Evolutionary conservation across 345 rosid species (phyloP).

Genomic region (Sonneratia caseolaris): DNA sequence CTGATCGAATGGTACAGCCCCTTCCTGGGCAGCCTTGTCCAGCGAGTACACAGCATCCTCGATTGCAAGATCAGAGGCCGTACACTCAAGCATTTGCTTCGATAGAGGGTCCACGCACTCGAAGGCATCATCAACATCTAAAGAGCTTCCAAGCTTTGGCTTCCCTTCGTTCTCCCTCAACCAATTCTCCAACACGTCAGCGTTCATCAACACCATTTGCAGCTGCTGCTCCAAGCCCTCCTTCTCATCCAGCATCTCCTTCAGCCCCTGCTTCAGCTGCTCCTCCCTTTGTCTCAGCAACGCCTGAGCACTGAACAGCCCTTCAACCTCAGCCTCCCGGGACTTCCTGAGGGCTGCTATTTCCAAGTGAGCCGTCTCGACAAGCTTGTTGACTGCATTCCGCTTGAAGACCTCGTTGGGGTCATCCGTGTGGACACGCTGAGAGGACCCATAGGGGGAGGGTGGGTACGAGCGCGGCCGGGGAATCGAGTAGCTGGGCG

Average conservation of each 20-base stretch:
- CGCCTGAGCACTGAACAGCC: conserved; percentile 53
- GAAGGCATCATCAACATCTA: conserved; percentile 49
- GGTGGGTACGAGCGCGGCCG: conserved; percentile 42
- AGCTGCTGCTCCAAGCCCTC: conserved; percentile 74
- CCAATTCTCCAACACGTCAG: conserved; percentile 60
- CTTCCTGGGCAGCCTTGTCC: conserved; percentile 71
- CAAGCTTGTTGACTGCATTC: conserved; percentile 61
- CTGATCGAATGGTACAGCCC: conserved; percentile 60
- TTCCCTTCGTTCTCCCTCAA: conserved; percentile 54
- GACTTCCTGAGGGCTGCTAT: conserved; percentile 42
- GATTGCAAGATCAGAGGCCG: conserved; percentile 67
- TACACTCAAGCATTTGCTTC: conserved; percentile 72
- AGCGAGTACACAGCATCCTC: conserved; percentile 72
- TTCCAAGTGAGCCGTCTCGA: conserved; percentile 58
- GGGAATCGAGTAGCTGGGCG: conserved; percentile 12
- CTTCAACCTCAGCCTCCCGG: conserved; percentile 76
- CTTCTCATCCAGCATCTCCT: conserved; percentile 63
- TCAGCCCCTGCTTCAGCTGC: conserved; percentile 43
- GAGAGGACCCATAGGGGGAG: conserved; percentile 40
- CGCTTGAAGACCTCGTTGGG: conserved; percentile 59
- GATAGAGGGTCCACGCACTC: conserved; percentile 50
- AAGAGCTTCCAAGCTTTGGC: conserved; percentile 15
- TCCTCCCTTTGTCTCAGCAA: conserved; percentile 56
- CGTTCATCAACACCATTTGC: conserved; percentile 71
- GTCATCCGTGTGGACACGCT: conserved; percentile 46